A percentile compares a stretch with the other conserved stretches of the same genome.
Evolutionary conservation across 768 basidiomycete species (phyloP).

Genomic region (Nevesoporus exiguus): DNA sequence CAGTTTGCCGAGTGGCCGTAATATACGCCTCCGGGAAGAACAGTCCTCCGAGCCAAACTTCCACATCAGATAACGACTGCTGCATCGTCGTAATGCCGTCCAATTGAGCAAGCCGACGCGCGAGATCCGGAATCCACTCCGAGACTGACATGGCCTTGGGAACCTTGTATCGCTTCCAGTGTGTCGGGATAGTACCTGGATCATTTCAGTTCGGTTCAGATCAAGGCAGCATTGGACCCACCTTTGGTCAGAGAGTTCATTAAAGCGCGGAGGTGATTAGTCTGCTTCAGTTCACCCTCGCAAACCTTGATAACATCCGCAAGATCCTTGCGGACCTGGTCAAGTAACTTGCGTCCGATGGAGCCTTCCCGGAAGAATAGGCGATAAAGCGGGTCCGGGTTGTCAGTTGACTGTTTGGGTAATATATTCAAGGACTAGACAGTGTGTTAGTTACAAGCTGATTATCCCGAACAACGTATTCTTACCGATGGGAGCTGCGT

Average conservation of each 20-base stretch:
- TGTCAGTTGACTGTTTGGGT: constrained; percentile 62
- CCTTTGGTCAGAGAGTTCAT: constrained; percentile 92
- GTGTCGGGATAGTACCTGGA: constrained; percentile 79
- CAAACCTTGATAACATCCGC: constrained; percentile 80
- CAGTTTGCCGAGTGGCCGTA: constrained; percentile 93
- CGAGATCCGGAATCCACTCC: constrained; percentile 82
- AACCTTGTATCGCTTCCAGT: constrained; percentile 91
- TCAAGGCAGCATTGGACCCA: constrained; percentile 25
- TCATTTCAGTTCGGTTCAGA: constrained; percentile 10
- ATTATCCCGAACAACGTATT: background rate
- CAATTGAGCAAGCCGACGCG: constrained; percentile 78
- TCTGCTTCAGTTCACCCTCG: constrained; percentile 86
- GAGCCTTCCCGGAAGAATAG: constrained; percentile 85
- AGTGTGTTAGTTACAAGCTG: constrained; percentile 10
- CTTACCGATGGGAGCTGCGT: constrained; percentile 69
- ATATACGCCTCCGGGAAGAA: constrained; percentile 98
- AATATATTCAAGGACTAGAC: constrained; percentile 61
- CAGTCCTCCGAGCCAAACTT: constrained; percentile 90
- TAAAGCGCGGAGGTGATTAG: constrained; percentile 89
- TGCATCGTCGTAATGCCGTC: constrained; percentile 53
- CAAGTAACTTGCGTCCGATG: constrained; percentile 77
- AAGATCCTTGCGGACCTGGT: constrained; percentile 77
- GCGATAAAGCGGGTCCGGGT: constrained; percentile 82
- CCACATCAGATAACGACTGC: constrained; percentile 61
- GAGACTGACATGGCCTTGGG: constrained; percentile 76